Conservation (phyloP, 1,284 basidiomycete species). For the Puccinia hordei region DNA sequence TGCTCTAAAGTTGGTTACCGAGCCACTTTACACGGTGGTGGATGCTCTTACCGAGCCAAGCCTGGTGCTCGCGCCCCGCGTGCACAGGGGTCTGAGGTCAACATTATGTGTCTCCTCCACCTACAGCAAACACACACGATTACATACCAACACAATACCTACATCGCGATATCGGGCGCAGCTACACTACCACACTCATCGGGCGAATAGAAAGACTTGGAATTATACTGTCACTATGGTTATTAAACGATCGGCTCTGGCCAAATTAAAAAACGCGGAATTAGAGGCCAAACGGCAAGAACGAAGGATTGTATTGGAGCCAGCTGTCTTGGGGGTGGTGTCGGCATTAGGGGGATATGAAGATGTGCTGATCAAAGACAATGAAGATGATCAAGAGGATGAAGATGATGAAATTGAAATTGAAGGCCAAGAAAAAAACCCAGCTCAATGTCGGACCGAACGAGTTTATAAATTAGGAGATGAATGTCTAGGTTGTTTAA, state of each 20-base stretch:
- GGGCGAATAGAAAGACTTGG: too few relatives aligned
- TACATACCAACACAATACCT: too few relatives aligned
- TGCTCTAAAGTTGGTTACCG: too few relatives aligned
- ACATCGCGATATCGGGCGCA: too few relatives aligned
- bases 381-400: slow-evolving; percentile 53
- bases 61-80: too few relatives aligned
- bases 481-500: slow-evolving; percentile 69
- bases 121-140: too few relatives aligned
- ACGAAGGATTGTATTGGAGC: slow-evolving; percentile 30
- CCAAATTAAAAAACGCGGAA: slow-evolving; percentile 22
- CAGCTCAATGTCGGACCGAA: not conserved
- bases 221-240: not conserved
- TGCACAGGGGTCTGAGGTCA: too few relatives aligned
- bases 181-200: too few relatives aligned
- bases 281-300: slow-evolving; percentile 30
- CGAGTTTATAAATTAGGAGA: slow-evolving; percentile 8
- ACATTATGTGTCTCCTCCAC: too few relatives aligned
- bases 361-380: slow-evolving; percentile 45
- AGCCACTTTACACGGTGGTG: too few relatives aligned
- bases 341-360: slow-evolving; percentile 56
- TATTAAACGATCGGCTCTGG: slow-evolving; percentile 16
- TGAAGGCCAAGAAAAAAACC: not conserved
- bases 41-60: too few relatives aligned
- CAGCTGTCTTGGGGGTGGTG: slow-evolving; percentile 37
- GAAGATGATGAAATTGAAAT: slow-evolving; percentile 54